These are phyloP conservation scores for Cylindrodendrum hubeiense DNA, from an alignment of 2,329 filamentous ascomycete species.

Conservation along the genomic window DNA sequence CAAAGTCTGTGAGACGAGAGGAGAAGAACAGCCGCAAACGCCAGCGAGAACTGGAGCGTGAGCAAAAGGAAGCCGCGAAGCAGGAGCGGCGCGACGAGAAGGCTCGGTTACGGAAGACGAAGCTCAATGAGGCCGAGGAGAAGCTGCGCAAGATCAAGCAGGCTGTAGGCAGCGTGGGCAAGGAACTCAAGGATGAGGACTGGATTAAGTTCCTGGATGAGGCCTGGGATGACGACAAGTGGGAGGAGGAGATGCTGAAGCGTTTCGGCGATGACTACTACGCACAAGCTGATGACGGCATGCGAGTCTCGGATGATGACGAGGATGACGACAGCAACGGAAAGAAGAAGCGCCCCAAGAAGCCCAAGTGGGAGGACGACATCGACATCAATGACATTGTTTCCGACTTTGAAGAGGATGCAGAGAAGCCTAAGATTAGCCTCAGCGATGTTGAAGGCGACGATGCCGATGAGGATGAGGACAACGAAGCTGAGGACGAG, in stretches of 20 bases:
- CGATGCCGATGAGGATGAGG: slow-evolving; percentile 52
- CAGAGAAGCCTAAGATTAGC: slow-evolving; percentile 63
- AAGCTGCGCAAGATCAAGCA: slow-evolving; percentile 91
- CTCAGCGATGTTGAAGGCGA: slow-evolving; percentile 62
- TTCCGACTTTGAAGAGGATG: slow-evolving; percentile 83
- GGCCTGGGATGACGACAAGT: slow-evolving; percentile 88
- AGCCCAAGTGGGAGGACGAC: slow-evolving; percentile 90
- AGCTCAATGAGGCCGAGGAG: slow-evolving; percentile 89
- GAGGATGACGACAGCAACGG: slow-evolving; percentile 72
- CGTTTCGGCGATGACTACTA: slow-evolving; percentile 95
- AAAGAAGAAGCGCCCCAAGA: slow-evolving; percentile 62
- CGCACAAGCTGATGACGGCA: slow-evolving; percentile 72
- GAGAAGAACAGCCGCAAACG: slow-evolving; percentile 82
- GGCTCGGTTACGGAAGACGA: slow-evolving; percentile 85
- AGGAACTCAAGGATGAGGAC: slow-evolving; percentile 77
- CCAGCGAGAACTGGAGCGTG: slow-evolving; percentile 81
- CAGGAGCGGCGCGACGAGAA: slow-evolving; percentile 82
- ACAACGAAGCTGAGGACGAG: slow-evolving; percentile 57
- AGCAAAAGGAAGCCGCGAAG: slow-evolving; percentile 84
- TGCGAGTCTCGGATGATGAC: slow-evolving; percentile 74
- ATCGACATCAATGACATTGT: slow-evolving; percentile 96
- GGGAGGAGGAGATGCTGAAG: slow-evolving; percentile 91
- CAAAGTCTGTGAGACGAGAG: slow-evolving; percentile 87
- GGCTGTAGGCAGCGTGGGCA: slow-evolving; percentile 82
- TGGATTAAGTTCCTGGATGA: slow-evolving; percentile 89